Base-by-base conservation (phyloP, 257 asterid species). In the Scutellaria galericulata region DNA sequence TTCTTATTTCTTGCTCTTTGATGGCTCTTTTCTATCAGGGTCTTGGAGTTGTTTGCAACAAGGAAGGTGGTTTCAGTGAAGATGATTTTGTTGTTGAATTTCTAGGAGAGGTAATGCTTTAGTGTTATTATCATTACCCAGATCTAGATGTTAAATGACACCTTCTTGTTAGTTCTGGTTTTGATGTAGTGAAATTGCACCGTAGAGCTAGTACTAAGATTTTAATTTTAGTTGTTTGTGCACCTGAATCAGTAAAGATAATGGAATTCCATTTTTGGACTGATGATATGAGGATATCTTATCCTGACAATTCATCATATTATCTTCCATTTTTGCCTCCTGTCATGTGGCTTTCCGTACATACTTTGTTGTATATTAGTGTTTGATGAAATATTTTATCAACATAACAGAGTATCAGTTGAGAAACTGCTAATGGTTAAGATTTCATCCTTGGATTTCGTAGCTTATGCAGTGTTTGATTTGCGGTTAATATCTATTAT, bases 41-140 rank as follows among this genome's bases (percentile, higher is more conserved):
- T 64, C 99, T 95, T 77, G 99, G 99, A 77, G 99, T 95, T 76
- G 96, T 95, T 77, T 95, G 99, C 94, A 84, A 90, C 78, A 95
- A 86, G 85, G 88, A 95, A 86, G 94, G 90, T 72, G 99, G 99
- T 77, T 95, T 95, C 71, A 68, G 80, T 62, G 88, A 89, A 74
- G 99, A 95, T 52, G 99, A 95, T 84, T 95, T 95, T 80, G 96
- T 95, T 55, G 99, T 95, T 70, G 98, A 95, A 82, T 95, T 95
- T 84, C 74, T 95, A 68, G 99, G 99, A 75, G 99, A 95, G 99
- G 99, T 95, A 83, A 80, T 83, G 18, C 9, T 74, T 62, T 51
- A 48, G 58, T 51, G n/a, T 42, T 51, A 45, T 56, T 68, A 31
- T 54, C 72, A 45, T 72, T 65, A 7, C 22, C 40, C 55, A 45